These are phyloP conservation scores for Escallonia rubra DNA, from an alignment of 129 eudicot genomes.

Conservation along the genomic window DNA sequence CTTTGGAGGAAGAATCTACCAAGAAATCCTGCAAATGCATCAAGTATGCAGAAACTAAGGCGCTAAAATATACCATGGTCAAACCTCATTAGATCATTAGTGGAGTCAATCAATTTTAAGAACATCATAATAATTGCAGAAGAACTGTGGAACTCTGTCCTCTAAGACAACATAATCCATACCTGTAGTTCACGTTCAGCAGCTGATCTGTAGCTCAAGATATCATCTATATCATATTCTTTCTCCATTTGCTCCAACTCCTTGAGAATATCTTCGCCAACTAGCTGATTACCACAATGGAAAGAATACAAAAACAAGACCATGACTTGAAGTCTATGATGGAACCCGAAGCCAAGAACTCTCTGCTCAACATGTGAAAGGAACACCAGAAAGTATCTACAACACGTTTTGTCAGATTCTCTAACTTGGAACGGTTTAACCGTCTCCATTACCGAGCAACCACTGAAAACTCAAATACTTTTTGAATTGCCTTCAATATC, in stretches of 20 bases:
- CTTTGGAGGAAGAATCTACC: conserved; percentile 34
- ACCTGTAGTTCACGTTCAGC: conserved; percentile 91
- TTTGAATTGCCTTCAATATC: too few species aligned
- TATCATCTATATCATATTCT: conserved; percentile 76
- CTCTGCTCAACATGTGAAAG: background rate
- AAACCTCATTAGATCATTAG: conserved; percentile 1
- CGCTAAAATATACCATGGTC: background rate
- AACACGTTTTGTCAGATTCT: too few species aligned
- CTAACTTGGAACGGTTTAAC: too few species aligned
- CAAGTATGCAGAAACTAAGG: background rate
- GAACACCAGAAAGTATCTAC: background rate
- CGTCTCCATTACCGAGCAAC: too few species aligned
- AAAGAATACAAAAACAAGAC: background rate
- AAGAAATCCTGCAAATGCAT: conserved; percentile 48
- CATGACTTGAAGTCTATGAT: background rate
- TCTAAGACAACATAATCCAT: conserved; percentile 11
- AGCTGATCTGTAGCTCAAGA: conserved; percentile 66
- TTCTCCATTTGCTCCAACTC: conserved; percentile 91
- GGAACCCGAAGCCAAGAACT: background rate
- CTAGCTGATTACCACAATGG: conserved; percentile 37
- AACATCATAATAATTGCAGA: background rate
- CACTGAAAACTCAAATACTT: too few species aligned
- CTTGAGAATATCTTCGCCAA: conserved; percentile 55
- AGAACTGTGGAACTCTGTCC: background rate
- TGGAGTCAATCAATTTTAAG: background rate